A percentile compares a stretch with the other conserved stretches of the same genome.
Conservation (phyloP, 2,329 filamentous ascomycete genomes). For the Hypomyces perniciosus region DNA sequence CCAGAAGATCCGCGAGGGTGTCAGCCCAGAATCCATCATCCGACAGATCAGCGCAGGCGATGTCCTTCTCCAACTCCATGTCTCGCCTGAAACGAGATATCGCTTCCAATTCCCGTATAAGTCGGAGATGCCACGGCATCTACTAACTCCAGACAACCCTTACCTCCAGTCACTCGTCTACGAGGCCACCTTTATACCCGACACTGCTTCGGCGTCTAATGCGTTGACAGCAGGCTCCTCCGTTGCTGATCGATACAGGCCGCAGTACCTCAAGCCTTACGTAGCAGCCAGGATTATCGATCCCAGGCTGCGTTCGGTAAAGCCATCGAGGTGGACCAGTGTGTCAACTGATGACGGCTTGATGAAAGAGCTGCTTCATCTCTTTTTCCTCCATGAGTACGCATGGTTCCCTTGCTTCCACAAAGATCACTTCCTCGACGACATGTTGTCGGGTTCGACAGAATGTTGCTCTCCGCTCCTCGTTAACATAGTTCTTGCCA, state of each 20-base stretch:
- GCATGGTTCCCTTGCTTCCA: slow-evolving; percentile 12
- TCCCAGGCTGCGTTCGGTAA: slow-evolving; percentile 20
- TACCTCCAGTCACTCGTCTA: slow-evolving; percentile 19
- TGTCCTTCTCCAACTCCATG: slow-evolving; percentile 27
- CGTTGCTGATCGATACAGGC: not conserved
- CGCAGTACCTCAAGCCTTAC: slow-evolving; percentile 22
- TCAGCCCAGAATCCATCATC: slow-evolving; percentile 17
- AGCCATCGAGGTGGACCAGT: slow-evolving; percentile 14
- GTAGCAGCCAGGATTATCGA: slow-evolving; percentile 21
- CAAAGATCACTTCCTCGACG: slow-evolving; percentile 17
- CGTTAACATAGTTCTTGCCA: slow-evolving; percentile 12
- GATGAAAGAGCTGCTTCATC: slow-evolving; percentile 11
- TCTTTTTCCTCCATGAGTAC: slow-evolving; percentile 16
- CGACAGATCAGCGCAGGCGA: slow-evolving; percentile 29
- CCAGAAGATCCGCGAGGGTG: not conserved
- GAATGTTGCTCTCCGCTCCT: slow-evolving; percentile 14
- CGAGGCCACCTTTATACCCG: slow-evolving; percentile 1
- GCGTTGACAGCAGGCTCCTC: too few species aligned
- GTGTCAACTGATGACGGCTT: slow-evolving; percentile 13
- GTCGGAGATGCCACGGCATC: slow-evolving; percentile 17
- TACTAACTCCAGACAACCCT: slow-evolving; percentile 15
- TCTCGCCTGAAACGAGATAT: slow-evolving; percentile 26
- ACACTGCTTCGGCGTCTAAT: too few species aligned
- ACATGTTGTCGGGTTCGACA: slow-evolving; percentile 4
- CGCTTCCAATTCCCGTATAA: slow-evolving; percentile 30